These are phyloP conservation scores for Piper longum DNA, from an alignment of 164 flowering plant species.

Conservation along the genomic window DNA sequence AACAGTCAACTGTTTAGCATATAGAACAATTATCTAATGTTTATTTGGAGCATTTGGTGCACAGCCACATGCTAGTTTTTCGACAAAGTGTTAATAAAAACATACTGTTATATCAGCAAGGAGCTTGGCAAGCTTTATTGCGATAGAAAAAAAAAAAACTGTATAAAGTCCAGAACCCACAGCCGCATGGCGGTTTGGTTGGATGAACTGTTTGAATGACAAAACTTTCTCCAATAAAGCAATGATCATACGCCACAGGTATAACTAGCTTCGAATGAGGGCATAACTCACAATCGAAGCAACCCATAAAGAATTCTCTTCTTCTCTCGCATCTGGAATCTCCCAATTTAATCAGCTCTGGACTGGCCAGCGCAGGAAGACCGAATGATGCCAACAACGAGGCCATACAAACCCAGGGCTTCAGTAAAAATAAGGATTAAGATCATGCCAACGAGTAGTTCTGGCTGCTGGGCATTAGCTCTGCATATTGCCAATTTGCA, in stretches of 20 bases:
- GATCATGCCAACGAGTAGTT: constrained; percentile 83
- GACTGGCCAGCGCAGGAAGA: constrained; percentile 86
- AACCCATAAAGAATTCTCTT: not conserved
- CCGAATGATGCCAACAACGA: constrained; percentile 78
- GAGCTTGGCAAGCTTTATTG: not conserved
- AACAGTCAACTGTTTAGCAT: too few relatives aligned
- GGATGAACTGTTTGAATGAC: too few relatives aligned
- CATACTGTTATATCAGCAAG: not conserved
- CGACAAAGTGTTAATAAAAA: not conserved
- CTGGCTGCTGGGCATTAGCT: constrained; percentile 85
- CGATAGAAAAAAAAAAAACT: not conserved
- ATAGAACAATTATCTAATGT: too few relatives aligned
- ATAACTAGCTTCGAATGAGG: not conserved
- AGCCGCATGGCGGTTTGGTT: not conserved
- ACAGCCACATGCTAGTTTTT: not conserved
- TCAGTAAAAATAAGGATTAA: constrained; percentile 85
- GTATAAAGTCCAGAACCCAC: not conserved
- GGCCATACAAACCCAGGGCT: constrained; percentile 71
- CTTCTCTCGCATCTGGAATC: not conserved
- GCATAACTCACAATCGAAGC: not conserved
- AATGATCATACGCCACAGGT: too few relatives aligned
- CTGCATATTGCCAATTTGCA: constrained; percentile 20
- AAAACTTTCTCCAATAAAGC: too few relatives aligned
- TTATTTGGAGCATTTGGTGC: too few relatives aligned
- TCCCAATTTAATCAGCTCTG: constrained; percentile 44